Conservation (phyloP, 1,284 basidiomycete genomes). For the Papiliotrema flavescens region DNA sequence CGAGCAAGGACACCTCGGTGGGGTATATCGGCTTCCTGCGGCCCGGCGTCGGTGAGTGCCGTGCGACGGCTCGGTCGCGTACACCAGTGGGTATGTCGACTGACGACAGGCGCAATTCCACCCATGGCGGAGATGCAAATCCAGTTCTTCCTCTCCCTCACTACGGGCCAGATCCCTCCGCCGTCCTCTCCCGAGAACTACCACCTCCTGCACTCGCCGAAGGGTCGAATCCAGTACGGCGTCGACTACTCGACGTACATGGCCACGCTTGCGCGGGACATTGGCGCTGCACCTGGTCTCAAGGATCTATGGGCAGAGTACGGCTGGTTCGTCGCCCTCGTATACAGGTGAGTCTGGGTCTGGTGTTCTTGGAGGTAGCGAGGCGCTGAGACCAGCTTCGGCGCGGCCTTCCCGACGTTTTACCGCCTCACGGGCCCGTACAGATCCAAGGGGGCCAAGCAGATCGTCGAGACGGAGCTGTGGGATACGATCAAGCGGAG, state of each 20-base stretch:
- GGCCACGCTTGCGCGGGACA: conserved; percentile 60
- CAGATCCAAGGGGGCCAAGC: conserved; percentile 48
- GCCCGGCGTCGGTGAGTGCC: conserved; percentile 57
- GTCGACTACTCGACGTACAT: conserved; percentile 56
- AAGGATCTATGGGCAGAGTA: conserved; percentile 54
- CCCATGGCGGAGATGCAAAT: conserved; percentile 65
- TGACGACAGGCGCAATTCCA: conserved; percentile 59
- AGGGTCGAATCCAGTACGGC: conserved; percentile 61
- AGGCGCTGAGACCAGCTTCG: conserved; percentile 50
- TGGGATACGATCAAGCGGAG: conserved; percentile 63
- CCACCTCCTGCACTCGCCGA: conserved; percentile 57
- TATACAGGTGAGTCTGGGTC: conserved; percentile 55
- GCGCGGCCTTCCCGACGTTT: conserved; percentile 61
- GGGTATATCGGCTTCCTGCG: conserved; percentile 63
- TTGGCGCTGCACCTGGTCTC: conserved; percentile 58
- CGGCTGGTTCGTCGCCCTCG: conserved; percentile 56
- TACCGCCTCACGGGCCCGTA: conserved; percentile 62
- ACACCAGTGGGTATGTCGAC: neutral
- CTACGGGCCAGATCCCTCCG: conserved; percentile 52
- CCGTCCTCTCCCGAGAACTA: conserved; percentile 58
- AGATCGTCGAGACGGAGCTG: conserved; percentile 58
- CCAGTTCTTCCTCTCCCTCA: conserved; percentile 60
- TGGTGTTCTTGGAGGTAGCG: neutral
- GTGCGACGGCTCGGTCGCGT: neutral
- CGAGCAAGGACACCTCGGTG: conserved; percentile 54